Base-by-base conservation (phyloP, 2,329 filamentous ascomycete species). In the Fusarium cyanostomum region DNA sequence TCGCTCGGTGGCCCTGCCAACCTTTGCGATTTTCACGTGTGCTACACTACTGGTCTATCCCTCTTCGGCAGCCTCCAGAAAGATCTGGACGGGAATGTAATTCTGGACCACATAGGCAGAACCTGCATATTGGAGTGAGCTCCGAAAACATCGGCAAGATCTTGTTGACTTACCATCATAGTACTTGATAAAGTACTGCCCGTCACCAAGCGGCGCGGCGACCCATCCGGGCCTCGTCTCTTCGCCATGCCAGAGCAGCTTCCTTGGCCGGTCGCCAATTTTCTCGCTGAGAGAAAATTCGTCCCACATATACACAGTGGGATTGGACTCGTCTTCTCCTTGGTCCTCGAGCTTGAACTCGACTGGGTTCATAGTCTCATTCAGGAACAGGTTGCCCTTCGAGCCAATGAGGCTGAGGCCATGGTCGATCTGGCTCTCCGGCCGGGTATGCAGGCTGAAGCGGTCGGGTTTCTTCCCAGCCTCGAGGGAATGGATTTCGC, bases 151-250 rank as follows among this genome's bases (percentile, higher is more conserved):
- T 28, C 5, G 26, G 11, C 31, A 13, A 16, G 18, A n/a, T 27
- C 24, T 38, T 34, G 48, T 18, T 21, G 21, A 55, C 59, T 31
- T 41, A 60, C 59, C 35, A 10, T 63, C 34, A 44, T 60, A 60
- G 24, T 59, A 41, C 48, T 56, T 60, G 39, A 65, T 65, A 21
- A 53, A 55, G 15, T 28, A 42, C 3, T 15, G 27, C 9, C 33
- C 21, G 4, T 57, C 18, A 4, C 38, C 52, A 8, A 34, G 12
- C 7, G 62, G 53, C 8, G 24, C 12, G 3, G 62, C 62, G 31
- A 64, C 53, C 59, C 59, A 66, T 38, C 62, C 62, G 12, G 59
- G 62, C 11, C 18, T 27, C 5, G 35, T 28, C 6, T 34, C 16
- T 11, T 45, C 31, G 16, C 21, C 21, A 5, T 42, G 46, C 41